These are phyloP conservation scores for Gnomoniopsis smithogilvyi DNA, from an alignment of 2,329 filamentous ascomycete species.

Conservation along the genomic window DNA sequence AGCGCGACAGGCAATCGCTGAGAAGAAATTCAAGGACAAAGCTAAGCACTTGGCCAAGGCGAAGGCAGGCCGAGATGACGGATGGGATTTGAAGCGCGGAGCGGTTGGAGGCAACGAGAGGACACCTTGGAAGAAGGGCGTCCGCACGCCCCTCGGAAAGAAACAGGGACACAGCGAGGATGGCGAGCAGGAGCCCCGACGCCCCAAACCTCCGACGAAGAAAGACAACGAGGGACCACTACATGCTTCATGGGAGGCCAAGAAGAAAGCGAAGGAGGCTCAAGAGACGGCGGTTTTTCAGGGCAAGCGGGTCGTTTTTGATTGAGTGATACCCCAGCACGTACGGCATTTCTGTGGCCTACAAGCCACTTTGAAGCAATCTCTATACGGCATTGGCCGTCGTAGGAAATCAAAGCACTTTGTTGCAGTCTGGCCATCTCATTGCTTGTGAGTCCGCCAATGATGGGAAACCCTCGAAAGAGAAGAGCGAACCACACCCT, in stretches of 20 bases:
- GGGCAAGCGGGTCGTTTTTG: slow-evolving; percentile 58
- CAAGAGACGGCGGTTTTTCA: slow-evolving; percentile 50
- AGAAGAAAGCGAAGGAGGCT: slow-evolving; percentile 58
- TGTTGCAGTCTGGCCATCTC: background rate
- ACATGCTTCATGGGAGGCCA: slow-evolving; percentile 65
- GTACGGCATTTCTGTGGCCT: background rate
- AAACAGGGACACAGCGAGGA: slow-evolving; percentile 15
- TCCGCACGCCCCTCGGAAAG: slow-evolving; percentile 30
- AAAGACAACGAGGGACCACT: slow-evolving; percentile 37
- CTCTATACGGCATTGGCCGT: background rate
- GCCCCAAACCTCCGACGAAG: slow-evolving; percentile 8
- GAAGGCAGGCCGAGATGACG: slow-evolving; percentile 42
- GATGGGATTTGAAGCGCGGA: slow-evolving; percentile 57
- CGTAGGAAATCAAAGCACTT: background rate
- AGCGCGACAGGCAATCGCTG: slow-evolving; percentile 74
- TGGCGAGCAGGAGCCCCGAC: background rate
- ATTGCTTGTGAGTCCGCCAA: no score
- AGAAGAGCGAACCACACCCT: no score
- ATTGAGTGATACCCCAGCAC: slow-evolving; percentile 32
- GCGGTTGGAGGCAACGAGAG: slow-evolving; percentile 45
- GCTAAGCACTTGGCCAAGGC: slow-evolving; percentile 62
- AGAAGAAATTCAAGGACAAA: slow-evolving; percentile 72
- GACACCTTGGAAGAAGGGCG: slow-evolving; percentile 54
- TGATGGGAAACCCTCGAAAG: no score
- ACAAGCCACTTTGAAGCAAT: background rate